Conservation (phyloP, 495 filamentous ascomycete genomes). For the Penicillium macrosclerotiorum region DNA sequence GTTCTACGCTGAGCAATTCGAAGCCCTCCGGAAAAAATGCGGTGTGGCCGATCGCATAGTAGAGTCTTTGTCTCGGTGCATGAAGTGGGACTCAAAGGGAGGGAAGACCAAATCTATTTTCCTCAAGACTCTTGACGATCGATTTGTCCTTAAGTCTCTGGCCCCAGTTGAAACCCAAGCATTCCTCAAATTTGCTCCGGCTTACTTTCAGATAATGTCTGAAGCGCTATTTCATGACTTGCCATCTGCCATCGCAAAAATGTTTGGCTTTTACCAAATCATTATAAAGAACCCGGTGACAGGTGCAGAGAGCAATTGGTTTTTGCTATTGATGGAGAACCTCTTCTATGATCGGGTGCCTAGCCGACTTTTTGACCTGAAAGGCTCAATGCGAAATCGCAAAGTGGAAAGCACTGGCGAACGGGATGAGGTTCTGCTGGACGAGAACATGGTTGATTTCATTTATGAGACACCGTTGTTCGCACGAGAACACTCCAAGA, state of each 20-base stretch:
- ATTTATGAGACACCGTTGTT: slow-evolving; percentile 98
- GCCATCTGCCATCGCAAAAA: slow-evolving; percentile 96
- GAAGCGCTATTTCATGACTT: slow-evolving; percentile 95
- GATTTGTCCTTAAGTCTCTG: slow-evolving; percentile 87
- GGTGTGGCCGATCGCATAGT: slow-evolving; percentile 91
- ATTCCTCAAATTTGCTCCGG: slow-evolving; percentile 90
- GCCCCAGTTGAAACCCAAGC: slow-evolving; percentile 88
- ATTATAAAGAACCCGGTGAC: slow-evolving; percentile 93
- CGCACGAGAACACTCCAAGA: slow-evolving; percentile 88
- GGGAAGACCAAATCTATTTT: slow-evolving; percentile 99
- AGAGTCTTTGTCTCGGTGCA: slow-evolving; percentile 89
- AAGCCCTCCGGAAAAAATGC: slow-evolving; percentile 88
- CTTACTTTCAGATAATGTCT: slow-evolving; percentile 96
- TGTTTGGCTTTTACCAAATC: slow-evolving; percentile 98
- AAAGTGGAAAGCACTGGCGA: slow-evolving; percentile 94
- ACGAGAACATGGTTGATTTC: slow-evolving; percentile 99
- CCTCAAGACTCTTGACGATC: slow-evolving; percentile 91
- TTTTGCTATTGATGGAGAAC: slow-evolving; percentile 96
- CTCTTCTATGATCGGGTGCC: slow-evolving; percentile 94
- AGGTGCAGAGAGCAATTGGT: slow-evolving; percentile 91
- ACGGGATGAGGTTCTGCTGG: slow-evolving; percentile 90
- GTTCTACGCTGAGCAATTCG: slow-evolving; percentile 97
- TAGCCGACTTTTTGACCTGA: slow-evolving; percentile 93
- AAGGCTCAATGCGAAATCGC: slow-evolving; percentile 97
- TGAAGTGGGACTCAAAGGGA: slow-evolving; percentile 98